Percentiles rank a stretch among this genome's conserved stretches.
phyloP scores from a whole-genome alignment of 2,329 filamentous ascomycete genomes.

The Xylariaceae sp. region DNA sequence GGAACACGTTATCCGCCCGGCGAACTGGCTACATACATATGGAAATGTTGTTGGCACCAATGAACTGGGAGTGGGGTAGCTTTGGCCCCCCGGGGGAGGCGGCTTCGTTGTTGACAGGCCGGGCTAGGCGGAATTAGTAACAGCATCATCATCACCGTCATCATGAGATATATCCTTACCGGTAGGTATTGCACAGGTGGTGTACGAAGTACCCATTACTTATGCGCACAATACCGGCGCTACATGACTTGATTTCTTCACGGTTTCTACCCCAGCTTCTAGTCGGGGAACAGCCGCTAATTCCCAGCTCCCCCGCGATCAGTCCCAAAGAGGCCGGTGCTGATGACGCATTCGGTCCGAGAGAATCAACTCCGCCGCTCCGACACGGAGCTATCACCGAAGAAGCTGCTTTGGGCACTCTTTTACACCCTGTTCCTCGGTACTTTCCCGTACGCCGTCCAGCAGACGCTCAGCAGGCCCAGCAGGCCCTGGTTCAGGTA shows the following conservation, averaged over 20 bases:
- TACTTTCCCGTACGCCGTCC: no score
- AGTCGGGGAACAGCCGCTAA: constrained; percentile 9
- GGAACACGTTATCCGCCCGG: background rate
- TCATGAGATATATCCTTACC: background rate
- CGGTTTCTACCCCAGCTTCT: background rate
- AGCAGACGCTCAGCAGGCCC: no score
- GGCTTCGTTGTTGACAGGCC: background rate
- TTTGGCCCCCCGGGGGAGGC: background rate
- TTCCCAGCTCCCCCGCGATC: constrained; percentile 5
- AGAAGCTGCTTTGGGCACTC: background rate
- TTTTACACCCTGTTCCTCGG: background rate
- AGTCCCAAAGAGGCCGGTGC: constrained; percentile 3
- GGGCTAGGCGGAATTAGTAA: constrained; percentile 1
- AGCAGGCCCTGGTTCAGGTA: background rate
- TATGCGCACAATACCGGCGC: no score
- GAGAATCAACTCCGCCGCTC: background rate
- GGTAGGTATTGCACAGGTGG: no score
- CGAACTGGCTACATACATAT: background rate
- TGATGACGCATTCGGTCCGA: constrained; percentile 19
- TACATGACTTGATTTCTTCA: background rate
- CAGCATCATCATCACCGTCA: constrained; percentile 4
- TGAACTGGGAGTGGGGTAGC: background rate
- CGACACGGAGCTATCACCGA: background rate
- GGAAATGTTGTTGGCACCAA: background rate
- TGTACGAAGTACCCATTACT: background rate